Conservation (phyloP, 306 rosid species). For the Cajanus cajan region DNA sequence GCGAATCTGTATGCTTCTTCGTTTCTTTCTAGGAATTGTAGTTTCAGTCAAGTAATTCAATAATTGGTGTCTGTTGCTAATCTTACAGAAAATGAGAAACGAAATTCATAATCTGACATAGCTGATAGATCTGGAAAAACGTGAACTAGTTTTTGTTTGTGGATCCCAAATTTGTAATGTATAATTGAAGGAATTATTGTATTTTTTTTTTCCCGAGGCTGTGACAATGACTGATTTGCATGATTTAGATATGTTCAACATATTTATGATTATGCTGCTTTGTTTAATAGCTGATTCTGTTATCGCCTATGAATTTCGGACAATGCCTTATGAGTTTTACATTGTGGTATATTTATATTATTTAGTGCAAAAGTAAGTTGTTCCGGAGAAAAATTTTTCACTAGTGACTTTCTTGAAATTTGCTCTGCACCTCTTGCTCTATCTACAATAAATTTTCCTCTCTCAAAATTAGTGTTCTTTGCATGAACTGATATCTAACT, state of each 20-base stretch:
- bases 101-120: background rate
- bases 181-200: background rate
- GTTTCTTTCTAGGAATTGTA: background rate
- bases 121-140: background rate
- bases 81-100: background rate
- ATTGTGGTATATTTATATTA: background rate
- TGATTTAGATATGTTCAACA: background rate
- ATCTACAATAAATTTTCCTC: background rate
- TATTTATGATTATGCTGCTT: background rate
- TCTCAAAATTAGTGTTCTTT: background rate
- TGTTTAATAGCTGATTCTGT: background rate
- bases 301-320: background rate
- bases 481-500: constrained; percentile 19
- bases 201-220: background rate
- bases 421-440: background rate
- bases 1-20: constrained; percentile 57
- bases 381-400: background rate
- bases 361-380: background rate
- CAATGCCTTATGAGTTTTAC: background rate
- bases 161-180: background rate
- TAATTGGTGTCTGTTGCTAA: background rate
- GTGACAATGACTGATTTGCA: background rate
- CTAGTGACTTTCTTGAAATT: background rate
- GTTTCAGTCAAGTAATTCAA: background rate
- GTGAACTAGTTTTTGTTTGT: background rate